These are phyloP conservation scores for Dinochytrium kinnereticum DNA, from an alignment of 371 early-diverging fungal genomes.

Conservation along the genomic window DNA sequence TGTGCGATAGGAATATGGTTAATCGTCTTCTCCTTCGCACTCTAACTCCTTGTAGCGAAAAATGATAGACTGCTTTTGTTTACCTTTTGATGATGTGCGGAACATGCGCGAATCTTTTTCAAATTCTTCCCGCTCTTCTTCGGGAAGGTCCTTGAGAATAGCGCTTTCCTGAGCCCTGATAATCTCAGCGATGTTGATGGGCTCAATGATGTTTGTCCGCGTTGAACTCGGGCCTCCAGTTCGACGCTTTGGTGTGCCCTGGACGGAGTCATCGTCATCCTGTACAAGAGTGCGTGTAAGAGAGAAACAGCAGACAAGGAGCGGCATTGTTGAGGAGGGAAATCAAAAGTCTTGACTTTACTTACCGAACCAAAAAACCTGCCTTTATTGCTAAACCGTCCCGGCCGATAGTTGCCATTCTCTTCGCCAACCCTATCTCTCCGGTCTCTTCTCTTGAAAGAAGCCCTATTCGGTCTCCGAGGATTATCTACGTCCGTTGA, in stretches of 20 bases:
- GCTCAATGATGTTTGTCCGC: conserved; percentile 19
- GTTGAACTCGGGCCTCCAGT: background rate
- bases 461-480: background rate
- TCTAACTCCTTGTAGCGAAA: no score
- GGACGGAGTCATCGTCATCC: conserved; percentile 10
- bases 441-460: background rate
- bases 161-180: conserved; percentile 27
- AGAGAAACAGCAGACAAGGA: no score
- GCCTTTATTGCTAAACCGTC: background rate
- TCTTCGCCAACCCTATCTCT: background rate
- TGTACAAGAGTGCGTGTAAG: no score
- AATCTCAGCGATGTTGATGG: conserved; percentile 32
- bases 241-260: background rate
- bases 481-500: conserved; percentile 3
- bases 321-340: no score
- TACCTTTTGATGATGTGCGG: conserved; percentile 29
- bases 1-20: no score
- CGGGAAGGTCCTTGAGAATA: conserved; percentile 34
- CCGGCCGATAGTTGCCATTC: conserved; percentile 8
- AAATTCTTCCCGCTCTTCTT: conserved; percentile 32
- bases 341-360: no score
- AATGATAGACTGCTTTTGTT: background rate
- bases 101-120: conserved; percentile 25
- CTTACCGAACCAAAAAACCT: background rate
- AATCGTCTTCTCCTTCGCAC: no score